phyloP scores from a whole-genome alignment of 768 basidiomycete genomes.

The Pleurotus salmoneostramineus region DNA sequence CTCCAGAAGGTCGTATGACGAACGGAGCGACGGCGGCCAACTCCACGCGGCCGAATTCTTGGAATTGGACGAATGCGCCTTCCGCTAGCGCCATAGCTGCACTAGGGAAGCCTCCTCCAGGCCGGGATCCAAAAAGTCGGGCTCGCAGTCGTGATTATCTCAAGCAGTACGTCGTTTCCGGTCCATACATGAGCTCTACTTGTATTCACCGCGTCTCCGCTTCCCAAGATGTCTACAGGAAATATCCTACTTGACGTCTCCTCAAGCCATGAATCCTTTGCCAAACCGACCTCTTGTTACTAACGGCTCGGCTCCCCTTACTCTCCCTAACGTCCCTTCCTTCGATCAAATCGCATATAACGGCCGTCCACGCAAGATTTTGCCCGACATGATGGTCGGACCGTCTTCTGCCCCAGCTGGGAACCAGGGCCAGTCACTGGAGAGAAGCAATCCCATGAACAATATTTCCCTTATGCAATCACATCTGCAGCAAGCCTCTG shows the following conservation, averaged over 20 bases:
- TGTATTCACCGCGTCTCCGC: conserved; percentile 10
- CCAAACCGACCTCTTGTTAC: conserved; percentile 79
- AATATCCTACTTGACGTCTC: conserved; percentile 94
- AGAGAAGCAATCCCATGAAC: conserved; percentile 45
- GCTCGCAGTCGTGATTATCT: conserved; percentile 94
- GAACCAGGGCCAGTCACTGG: conserved; percentile 38
- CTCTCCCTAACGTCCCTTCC: conserved; percentile 67
- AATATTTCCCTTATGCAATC: conserved; percentile 37
- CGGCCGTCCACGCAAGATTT: conserved; percentile 75
- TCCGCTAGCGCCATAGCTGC: conserved; percentile 29
- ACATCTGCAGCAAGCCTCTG: conserved; percentile 28
- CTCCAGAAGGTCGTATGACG: conserved; percentile 54
- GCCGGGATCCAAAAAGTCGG: conserved; percentile 92
- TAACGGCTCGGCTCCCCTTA: conserved; percentile 59
- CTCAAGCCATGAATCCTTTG: conserved; percentile 95
- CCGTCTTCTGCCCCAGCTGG: conserved; percentile 44
- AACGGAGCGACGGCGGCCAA: conserved; percentile 53
- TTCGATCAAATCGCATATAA: conserved; percentile 75
- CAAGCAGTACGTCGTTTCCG: conserved; percentile 70
- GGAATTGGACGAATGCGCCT: conserved; percentile 49
- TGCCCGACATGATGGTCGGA: conserved; percentile 66
- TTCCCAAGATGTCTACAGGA: conserved; percentile 85
- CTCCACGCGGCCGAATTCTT: conserved; percentile 49
- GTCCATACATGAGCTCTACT: conserved; percentile 6
- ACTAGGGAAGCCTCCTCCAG: conserved; percentile 69